Evolutionary conservation across 2,329 filamentous ascomycete species (phyloP), one percentile per base, ranked within the genome.

Genomic region (Cladophialophora exuberans): DNA sequence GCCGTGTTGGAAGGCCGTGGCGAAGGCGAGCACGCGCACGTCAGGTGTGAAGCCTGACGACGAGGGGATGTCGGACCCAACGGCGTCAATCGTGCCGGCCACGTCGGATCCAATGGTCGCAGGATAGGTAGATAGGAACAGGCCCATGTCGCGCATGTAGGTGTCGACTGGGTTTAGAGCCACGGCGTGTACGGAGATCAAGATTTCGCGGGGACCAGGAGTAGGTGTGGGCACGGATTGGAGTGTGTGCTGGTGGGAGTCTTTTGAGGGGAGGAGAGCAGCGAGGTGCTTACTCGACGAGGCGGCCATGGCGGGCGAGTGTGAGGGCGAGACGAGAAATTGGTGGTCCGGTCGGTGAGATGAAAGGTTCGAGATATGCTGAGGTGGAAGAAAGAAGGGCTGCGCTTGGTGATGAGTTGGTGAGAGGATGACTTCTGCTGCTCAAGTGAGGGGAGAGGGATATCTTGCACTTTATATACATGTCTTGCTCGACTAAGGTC

Each of bases 81-180:
- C 44, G 48, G 69, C 69, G 48, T 64, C 59, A 18, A 67, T 56
- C 9, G 67, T 61, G 6, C 69, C 66, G 3, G 67, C 63, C 10
- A 70, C 61, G 41, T 71, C 71, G 17, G 67, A 69, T 31, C 66
- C 68, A 2, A 67, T 6, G 18, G 61, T 52, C 1, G 66, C 61
- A 1, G 67, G 67, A 44, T 66, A 69, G 7, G 17, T 52, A 13
- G 53, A 22, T 48, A 70, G 43, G 3, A 62, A 56, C 9, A 63
- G 41, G 18, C 64, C 64, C 15, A 39, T 28, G 26, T 65, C 65
- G n/a, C 65, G 62, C 44, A 54, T 54, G 26, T 41, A 51, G 57
- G 60, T 53, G 53, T 76, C 74, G 44, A 72, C 64, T 6, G 74
- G 74, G 58, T 77, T 77, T 38, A 77, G 59, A 4, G 72, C 74